Evolutionary conservation across 2,329 filamentous ascomycete genomes (phyloP), one percentile per base, ranked within the genome.

Genomic region (Phialocephala sp.): DNA sequence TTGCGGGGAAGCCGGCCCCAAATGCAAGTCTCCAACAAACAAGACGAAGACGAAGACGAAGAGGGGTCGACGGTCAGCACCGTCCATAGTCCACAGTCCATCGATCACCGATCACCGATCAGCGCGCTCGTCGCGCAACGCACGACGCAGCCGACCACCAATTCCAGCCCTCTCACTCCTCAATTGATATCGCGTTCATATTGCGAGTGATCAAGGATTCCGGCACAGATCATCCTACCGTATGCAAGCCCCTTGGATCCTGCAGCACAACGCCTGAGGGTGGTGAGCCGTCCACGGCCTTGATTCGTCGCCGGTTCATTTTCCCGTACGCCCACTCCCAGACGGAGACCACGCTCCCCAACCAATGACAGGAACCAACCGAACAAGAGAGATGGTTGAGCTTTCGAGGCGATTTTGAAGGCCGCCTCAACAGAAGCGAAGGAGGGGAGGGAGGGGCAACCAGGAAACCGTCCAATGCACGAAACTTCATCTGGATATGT

Each of bases 401-500:
- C 35, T 18, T 43, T 61, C 20, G 20, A 47, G 47, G 32, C 45
- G 15, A 32, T 55, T 41, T 41, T 55, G 60, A 20, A 27, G 36
- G 22, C 22, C 24, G 24, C 60, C 47, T 62, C 58, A 59, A 61
- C 58, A 57, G 60, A 62, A 54, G 61, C 45, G 55, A 67, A 63
- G n/a, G n/a, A n/a, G n/a, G n/a, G n/a, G n/a, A 35, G 65, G 37
- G 65, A 65, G 66, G 69, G 65, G 68, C 59, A 60, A 56, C n/a
- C 12, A 35, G 18, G 12, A 66, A 62, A 43, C 22, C 60, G 56
- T 35, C 24, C 59, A 62, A 62, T 69, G 69, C 65, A 67, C 59
- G 64, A 62, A 64, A 66, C 58, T 68, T 73, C 64, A 70, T 71
- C 63, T 71, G 71, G 71, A 39, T 71, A 71, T 68, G n/a, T 67